Conservation (phyloP, 139 green algal genomes). For the Chara braunii region DNA sequence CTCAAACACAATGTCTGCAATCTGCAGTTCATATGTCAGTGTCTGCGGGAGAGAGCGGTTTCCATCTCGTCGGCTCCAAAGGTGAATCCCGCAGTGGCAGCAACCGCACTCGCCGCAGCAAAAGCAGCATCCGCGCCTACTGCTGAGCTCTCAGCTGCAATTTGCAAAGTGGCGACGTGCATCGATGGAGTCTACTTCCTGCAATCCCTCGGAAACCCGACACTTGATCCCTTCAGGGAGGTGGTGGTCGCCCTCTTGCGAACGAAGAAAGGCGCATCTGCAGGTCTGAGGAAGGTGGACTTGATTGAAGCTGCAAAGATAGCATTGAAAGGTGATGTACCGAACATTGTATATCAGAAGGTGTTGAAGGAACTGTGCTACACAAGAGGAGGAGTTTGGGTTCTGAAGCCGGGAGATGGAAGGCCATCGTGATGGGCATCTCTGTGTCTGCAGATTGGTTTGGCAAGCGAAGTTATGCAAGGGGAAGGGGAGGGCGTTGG, state of each 20-base stretch:
- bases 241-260: conserved; percentile 30
- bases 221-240: conserved; percentile 31
- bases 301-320: conserved; percentile 36
- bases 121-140: conserved; percentile 3
- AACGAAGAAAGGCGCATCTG: conserved; percentile 4
- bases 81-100: neutral
- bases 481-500: too few species aligned
- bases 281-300: conserved; percentile 25
- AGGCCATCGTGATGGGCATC: too few species aligned
- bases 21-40: conserved; percentile 9
- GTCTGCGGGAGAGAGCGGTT: conserved; percentile 7
- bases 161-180: conserved; percentile 11
- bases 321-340: conserved; percentile 25
- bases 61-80: conserved; percentile 2
- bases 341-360: conserved; percentile 19
- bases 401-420: conserved; percentile 28
- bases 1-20: conserved; percentile 25
- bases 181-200: conserved; percentile 35
- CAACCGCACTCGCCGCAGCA: neutral
- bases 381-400: conserved; percentile 19
- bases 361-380: conserved; percentile 33
- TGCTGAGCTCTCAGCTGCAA: neutral
- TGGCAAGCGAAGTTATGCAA: too few species aligned
- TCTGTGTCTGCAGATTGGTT: too few species aligned
- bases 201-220: conserved; percentile 12